Conservation (phyloP, 495 filamentous ascomycete genomes). For the Cercophora samala region DNA sequence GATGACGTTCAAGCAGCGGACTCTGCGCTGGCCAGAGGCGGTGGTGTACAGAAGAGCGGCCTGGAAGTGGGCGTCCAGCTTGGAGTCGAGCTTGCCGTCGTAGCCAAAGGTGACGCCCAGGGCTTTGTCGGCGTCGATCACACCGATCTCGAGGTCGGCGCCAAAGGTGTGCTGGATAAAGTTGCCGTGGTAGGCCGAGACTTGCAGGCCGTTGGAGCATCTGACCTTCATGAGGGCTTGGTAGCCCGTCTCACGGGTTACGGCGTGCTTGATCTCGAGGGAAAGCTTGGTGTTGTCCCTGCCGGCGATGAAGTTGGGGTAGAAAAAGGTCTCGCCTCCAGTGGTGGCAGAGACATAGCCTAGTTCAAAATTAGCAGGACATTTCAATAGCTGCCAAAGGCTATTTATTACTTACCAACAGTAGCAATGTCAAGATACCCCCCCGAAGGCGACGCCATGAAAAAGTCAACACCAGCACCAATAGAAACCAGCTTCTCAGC, state of each 20-base stretch:
- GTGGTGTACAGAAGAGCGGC: conserved; percentile 93
- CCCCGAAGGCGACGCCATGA: conserved; percentile 83
- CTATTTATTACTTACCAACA: conserved; percentile 60
- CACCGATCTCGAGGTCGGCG: conserved; percentile 91
- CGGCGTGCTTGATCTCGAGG: conserved; percentile 79
- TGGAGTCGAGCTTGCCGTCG: conserved; percentile 93
- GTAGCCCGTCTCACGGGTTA: conserved; percentile 91
- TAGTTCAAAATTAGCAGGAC: conserved; percentile 31
- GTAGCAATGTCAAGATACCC: conserved; percentile 94
- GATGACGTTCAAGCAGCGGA: conserved; percentile 89
- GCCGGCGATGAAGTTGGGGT: conserved; percentile 87
- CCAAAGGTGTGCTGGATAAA: conserved; percentile 93
- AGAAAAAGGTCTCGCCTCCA: conserved; percentile 92
- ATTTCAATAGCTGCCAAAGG: not conserved
- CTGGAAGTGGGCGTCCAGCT: conserved; percentile 97
- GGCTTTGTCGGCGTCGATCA: conserved; percentile 90
- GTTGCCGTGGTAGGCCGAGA: conserved; percentile 90
- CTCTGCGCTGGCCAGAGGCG: conserved; percentile 80
- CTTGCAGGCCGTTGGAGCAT: conserved; percentile 94
- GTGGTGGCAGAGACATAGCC: conserved; percentile 72
- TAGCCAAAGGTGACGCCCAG: conserved; percentile 91
- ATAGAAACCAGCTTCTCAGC: conserved; percentile 85
- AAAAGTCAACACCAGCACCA: conserved; percentile 89
- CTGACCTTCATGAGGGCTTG: conserved; percentile 98
- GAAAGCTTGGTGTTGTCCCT: conserved; percentile 81